Percentiles rank a stretch among this genome's conserved stretches.
Conservation (phyloP, 139 green algal species). For the Volvox africanus region DNA sequence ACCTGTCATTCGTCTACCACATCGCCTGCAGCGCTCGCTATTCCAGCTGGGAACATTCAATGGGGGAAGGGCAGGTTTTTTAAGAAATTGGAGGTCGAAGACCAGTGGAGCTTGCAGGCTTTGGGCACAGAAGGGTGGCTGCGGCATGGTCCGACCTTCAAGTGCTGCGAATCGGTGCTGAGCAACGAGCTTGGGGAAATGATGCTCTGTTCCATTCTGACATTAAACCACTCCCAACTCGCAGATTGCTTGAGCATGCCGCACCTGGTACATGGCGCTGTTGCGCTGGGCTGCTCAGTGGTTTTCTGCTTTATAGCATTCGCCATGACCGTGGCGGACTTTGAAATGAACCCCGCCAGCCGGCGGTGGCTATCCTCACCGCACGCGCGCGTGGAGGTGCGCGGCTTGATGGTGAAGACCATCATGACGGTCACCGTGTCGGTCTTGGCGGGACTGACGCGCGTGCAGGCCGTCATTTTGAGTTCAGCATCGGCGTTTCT, state of each 20-base stretch:
- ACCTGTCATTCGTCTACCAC: too few species aligned
- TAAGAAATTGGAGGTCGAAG: too few species aligned
- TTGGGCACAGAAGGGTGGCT: too few species aligned
- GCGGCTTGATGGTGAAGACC: constrained; percentile 46
- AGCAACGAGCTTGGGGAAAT: too few species aligned
- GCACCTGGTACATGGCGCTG: constrained; percentile 50
- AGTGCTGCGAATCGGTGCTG: too few species aligned
- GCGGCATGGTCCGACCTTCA: too few species aligned
- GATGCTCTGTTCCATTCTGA: too few species aligned
- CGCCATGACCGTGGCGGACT: constrained; percentile 58
- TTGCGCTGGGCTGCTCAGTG: constrained; percentile 31
- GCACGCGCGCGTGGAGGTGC: constrained; percentile 50
- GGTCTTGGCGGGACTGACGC: constrained; percentile 43
- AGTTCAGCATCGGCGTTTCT: constrained; percentile 37
- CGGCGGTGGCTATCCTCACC: constrained; percentile 46
- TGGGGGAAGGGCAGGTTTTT: too few species aligned
- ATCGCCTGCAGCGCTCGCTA: too few species aligned
- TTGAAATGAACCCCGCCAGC: constrained; percentile 60
- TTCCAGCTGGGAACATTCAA: too few species aligned
- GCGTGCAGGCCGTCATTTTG: constrained; percentile 53
- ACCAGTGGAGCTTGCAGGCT: too few species aligned
- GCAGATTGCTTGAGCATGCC: constrained; percentile 62
- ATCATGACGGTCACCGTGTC: constrained; percentile 39
- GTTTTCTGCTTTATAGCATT: constrained; percentile 54
- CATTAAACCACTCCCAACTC: too few species aligned